Evolutionary conservation across 1,284 basidiomycete species (phyloP), one percentile per base, ranked within the genome.

Genomic region (Porogramme epimiltina): DNA sequence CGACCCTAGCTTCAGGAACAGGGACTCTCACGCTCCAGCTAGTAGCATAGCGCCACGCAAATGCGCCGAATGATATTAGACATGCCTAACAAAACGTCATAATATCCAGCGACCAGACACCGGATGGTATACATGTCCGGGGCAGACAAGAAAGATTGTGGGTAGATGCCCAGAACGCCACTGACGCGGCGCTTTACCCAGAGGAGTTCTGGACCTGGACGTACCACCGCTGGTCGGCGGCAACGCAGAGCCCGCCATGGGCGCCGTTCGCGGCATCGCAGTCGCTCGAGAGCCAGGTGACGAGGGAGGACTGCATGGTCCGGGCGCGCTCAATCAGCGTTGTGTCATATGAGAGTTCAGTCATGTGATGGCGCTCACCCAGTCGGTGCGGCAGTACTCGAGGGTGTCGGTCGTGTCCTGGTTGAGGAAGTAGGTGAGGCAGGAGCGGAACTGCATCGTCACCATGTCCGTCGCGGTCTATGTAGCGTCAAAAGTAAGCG

Each of bases 211-310:
- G 43, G 28, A 34, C 43, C 77, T 79, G 74, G 46, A 77, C 70
- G 62, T 75, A 80, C 73, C 75, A 79, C 24, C 63, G 51, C 59
- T 77, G 72, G 58, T 79, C 70, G 25, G 49, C 60, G 11, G 76
- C 73, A 22, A 78, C 73, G 53, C 77, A 79, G 48, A 73, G 66
- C 1, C 77, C 77, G 13, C 77, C 78, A 52, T 78, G 77, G 6
- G 76, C 75, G 51, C 77, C 78, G 67, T 79, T 73, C 1, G 72
- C 66, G 1, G 74, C 64, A 58, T 77, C 73, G 58, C 77, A 79
- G 60, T 75, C 76, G 25, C 63, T 65, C 0, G 77, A 73, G 28
- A 78, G 63, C 37, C 65, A 74, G 54, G 76, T 69, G 23, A 77
- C 60, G 39, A 76, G 60, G 34, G 62, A 55, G 26, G 76, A 68